Percentiles rank a stretch among this genome's conserved stretches.
Evolutionary conservation across 1,284 basidiomycete genomes (phyloP).

Genomic region (Ceratobasidium sp.): DNA sequence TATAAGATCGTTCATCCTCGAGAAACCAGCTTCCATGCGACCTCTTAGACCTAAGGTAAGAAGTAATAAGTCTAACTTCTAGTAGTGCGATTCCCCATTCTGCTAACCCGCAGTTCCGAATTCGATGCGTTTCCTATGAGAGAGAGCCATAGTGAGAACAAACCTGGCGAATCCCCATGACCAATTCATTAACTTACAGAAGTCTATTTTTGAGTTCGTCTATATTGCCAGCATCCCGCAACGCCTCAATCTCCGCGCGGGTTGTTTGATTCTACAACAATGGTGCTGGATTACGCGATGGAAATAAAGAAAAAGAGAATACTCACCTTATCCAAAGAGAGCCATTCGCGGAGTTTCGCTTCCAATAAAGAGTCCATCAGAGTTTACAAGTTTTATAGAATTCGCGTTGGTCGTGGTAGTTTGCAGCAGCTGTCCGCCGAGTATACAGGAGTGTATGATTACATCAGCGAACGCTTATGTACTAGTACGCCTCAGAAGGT

Average conservation of each 20-base stretch:
- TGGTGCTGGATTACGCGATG: background rate
- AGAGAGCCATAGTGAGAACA: background rate
- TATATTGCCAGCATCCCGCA: slow-evolving; percentile 63
- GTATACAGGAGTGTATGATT: too few relatives aligned
- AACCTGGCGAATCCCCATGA: slow-evolving; percentile 40
- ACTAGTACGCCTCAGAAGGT: too few relatives aligned
- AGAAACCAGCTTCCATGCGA: slow-evolving; percentile 87
- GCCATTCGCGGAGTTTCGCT: too few relatives aligned
- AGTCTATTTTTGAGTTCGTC: slow-evolving; percentile 71
- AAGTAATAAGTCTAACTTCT: slow-evolving; percentile 20
- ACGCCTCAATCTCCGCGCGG: slow-evolving; percentile 65
- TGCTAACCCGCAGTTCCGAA: slow-evolving; percentile 89
- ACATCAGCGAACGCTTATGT: too few relatives aligned
- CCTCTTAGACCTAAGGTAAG: slow-evolving; percentile 75
- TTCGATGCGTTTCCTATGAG: slow-evolving; percentile 74
- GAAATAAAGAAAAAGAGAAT: background rate
- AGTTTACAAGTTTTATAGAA: too few relatives aligned
- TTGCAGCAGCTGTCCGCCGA: too few relatives aligned
- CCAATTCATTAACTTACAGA: slow-evolving; percentile 59
- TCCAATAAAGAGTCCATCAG: too few relatives aligned
- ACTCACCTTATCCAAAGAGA: slow-evolving; percentile 67
- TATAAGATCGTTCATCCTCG: slow-evolving; percentile 87
- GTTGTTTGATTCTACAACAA: slow-evolving; percentile 56
- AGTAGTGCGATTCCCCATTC: slow-evolving; percentile 20
- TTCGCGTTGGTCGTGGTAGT: too few relatives aligned